Evolutionary conservation across 441 rosid species (phyloP).

Genomic region (Theobroma grandiflorum): DNA sequence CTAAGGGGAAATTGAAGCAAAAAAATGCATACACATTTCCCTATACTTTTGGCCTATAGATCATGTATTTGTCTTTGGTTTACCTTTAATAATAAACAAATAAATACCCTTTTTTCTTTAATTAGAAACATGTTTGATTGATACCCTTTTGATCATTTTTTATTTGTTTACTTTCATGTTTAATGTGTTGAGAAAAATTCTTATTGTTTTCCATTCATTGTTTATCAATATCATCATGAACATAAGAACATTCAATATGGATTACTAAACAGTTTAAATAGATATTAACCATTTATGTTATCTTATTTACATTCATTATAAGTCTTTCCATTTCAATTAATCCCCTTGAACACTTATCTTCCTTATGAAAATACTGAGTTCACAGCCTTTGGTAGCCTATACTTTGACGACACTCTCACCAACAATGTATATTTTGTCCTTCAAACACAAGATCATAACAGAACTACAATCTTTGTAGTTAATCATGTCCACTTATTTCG

Average conservation of each 20-base stretch:
- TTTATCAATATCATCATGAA: no score
- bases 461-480: conserved; percentile 58
- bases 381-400: conserved; percentile 69
- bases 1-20: no score
- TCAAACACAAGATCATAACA: conserved; percentile 69
- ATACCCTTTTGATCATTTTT: no score
- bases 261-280: neutral
- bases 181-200: no score
- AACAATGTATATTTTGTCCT: conserved; percentile 67
- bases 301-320: conserved; percentile 34
- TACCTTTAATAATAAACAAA: no score
- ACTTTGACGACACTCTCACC: conserved; percentile 69
- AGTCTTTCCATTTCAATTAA: conserved; percentile 86
- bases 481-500: conserved; percentile 67
- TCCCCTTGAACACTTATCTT: conserved; percentile 90
- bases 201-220: no score
- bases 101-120: no score
- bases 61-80: neutral
- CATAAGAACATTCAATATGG: neutral
- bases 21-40: no score
- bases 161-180: no score
- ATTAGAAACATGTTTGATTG: no score
- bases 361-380: conserved; percentile 94
- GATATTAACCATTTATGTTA: neutral
- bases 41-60: no score